Percentiles rank a stretch among this genome's conserved stretches.
Conservation (phyloP, 169 alveolate species). For the Theileria luwenshuni region DNA sequence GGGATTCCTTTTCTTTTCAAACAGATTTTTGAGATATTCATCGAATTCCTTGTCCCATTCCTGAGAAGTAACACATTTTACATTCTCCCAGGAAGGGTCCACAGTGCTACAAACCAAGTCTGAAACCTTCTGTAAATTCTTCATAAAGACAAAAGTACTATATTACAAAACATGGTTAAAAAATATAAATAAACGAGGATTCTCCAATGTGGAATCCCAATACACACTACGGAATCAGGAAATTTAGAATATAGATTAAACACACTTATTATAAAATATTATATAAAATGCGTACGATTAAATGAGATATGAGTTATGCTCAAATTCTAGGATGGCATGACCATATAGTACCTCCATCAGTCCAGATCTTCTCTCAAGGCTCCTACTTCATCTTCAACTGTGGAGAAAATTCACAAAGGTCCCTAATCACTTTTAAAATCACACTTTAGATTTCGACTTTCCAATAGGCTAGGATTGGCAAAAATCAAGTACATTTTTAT, state of each 20-base stretch:
- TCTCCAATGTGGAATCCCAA: constrained; percentile 18
- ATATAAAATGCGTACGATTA: neutral
- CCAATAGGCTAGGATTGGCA: constrained; percentile 76
- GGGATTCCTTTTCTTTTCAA: neutral
- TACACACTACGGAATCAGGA: neutral
- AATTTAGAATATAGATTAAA: neutral
- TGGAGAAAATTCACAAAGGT: constrained; percentile 85
- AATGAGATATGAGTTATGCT: constrained; percentile 64
- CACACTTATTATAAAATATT: constrained; percentile 10
- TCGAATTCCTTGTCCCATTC: constrained; percentile 42
- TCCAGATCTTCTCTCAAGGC: constrained; percentile 76
- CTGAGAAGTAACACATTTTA: constrained; percentile 15
- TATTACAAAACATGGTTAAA: neutral
- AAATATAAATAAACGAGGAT: neutral
- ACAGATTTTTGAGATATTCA: constrained; percentile 3
- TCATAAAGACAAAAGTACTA: constrained; percentile 1
- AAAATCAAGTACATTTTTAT: constrained; percentile 69
- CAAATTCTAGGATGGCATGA: constrained; percentile 80
- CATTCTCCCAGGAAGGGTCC: constrained; percentile 13
- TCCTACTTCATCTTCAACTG: constrained; percentile 75
- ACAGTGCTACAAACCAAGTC: constrained; percentile 1
- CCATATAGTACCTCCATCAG: constrained; percentile 80
- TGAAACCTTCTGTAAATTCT: constrained; percentile 5
- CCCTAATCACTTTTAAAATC: neutral
- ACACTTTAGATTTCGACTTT: constrained; percentile 71